Percentiles rank a stretch among this genome's conserved stretches.
These are phyloP conservation scores for Spinacia oleracea DNA, from an alignment of 179 eudicot genomes.

Conservation along the genomic window DNA sequence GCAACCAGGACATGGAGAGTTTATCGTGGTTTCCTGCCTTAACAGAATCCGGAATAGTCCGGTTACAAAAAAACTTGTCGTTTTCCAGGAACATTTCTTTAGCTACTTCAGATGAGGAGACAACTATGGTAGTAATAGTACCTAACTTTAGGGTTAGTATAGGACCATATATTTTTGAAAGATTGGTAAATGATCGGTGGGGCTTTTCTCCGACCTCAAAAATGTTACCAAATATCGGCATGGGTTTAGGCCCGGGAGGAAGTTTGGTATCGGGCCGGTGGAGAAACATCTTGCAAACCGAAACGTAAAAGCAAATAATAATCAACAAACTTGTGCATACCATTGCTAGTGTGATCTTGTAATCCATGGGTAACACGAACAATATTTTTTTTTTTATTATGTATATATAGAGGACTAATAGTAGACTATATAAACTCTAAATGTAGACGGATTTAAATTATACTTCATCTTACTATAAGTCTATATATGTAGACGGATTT, in stretches of 20 bases:
- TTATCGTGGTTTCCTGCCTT: slow-evolving; percentile 31
- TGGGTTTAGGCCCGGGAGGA: slow-evolving; percentile 35
- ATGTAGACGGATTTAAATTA: neutral
- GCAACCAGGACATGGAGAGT: slow-evolving; percentile 36
- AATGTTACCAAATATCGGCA: slow-evolving; percentile 35
- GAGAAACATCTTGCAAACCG: neutral
- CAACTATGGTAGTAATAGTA: slow-evolving; percentile 29
- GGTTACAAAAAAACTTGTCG: slow-evolving; percentile 20
- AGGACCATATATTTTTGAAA: slow-evolving; percentile 31
- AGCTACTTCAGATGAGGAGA: slow-evolving; percentile 26
- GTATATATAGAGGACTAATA: too few relatives aligned
- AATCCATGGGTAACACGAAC: neutral
- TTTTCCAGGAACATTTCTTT: slow-evolving; percentile 32
- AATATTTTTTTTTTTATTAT: neutral
- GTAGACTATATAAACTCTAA: neutral
- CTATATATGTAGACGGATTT: too few relatives aligned
- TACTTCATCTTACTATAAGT: too few relatives aligned
- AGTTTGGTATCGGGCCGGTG: slow-evolving; percentile 18
- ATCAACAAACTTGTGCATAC: neutral
- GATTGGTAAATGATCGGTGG: slow-evolving; percentile 27
- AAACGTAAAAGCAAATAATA: slow-evolving; percentile 5
- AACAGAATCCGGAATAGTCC: slow-evolving; percentile 27
- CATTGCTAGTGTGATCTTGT: slow-evolving; percentile 1
- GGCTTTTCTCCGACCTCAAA: slow-evolving; percentile 28
- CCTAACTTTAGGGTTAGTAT: slow-evolving; percentile 25